These are phyloP conservation scores for Syzygium oleosum DNA, from an alignment of 345 rosid species.

Conservation along the genomic window DNA sequence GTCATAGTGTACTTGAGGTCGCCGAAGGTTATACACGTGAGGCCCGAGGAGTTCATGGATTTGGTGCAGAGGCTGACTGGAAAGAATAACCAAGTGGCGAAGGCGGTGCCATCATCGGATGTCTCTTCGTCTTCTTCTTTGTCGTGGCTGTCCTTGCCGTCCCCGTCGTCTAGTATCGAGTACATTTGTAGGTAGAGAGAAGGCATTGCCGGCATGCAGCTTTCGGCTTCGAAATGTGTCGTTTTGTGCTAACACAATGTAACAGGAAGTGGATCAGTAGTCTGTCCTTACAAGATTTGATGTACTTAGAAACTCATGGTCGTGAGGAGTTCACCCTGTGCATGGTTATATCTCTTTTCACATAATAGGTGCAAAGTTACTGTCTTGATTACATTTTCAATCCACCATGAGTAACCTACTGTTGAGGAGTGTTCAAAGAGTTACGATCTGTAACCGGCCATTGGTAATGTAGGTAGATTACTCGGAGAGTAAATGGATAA, in stretches of 20 bases:
- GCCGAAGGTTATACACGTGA: constrained; percentile 3
- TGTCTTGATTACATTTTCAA: neutral
- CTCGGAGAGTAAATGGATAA: neutral
- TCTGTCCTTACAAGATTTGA: neutral
- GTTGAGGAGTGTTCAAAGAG: no score
- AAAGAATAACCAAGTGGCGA: neutral
- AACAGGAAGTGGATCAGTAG: neutral
- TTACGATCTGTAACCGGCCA: neutral
- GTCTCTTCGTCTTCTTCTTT: neutral
- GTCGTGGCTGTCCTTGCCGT: neutral
- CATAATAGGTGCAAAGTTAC: neutral
- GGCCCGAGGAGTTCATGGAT: constrained; percentile 8
- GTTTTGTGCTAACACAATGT: neutral
- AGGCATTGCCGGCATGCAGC: neutral
- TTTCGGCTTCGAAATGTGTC: neutral
- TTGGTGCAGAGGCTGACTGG: constrained; percentile 6
- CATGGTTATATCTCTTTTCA: neutral
- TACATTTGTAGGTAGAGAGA: neutral
- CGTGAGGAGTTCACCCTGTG: neutral
- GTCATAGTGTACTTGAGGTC: constrained; percentile 1
- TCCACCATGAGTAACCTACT: neutral
- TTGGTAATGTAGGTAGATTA: neutral
- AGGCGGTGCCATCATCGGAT: neutral
- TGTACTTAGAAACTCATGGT: neutral
- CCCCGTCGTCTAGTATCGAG: neutral